Evolutionary conservation across 1,139 yeast species (phyloP), one percentile per base, ranked within the genome.

Genomic region (Meyerozyma elateridarum): DNA sequence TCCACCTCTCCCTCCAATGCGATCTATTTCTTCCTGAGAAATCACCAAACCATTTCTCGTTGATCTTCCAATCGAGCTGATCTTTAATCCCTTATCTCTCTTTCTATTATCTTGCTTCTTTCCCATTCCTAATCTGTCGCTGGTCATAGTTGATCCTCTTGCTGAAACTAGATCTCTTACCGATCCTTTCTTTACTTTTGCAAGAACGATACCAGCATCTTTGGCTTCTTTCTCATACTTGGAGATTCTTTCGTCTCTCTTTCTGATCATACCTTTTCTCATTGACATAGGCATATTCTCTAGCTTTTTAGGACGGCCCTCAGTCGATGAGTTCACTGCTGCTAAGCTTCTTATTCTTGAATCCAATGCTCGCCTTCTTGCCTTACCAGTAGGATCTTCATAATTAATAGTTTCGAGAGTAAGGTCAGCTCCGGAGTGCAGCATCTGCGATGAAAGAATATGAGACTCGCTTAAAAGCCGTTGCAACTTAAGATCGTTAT

Each of bases 261-360:
- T 72, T 31, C 66, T 59, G 24, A 84, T 64, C 81, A 89, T 82
- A 2, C 95, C 95, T 50, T 83, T 84, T 37, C 96, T 71, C 68
- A 87, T 78, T 15, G 73, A 56, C 89, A 91, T 88, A 9, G 98
- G 95, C 76, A 85, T 83, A 32, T 77, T 83, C 45, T 85, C 94
- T 20, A 81, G 59, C 35, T 62, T 75, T 35, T 59, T 51, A 27
- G 70, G 62, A 38, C 53, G 37, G 30, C 73, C 61, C 33, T 61
- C 38, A 42, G 59, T 53, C 13, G 59, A 48, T 0, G 79, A 73
- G 49, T 79, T 79, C 0, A 51, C 43, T 1, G 73, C 67, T 0
- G 89, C 69, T 6, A 80, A 50, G 16, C 65, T 60, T 20, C 78
- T 63, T 35, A 89, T 63, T 35, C 96, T 69, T 26, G 79, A 70